These are phyloP conservation scores for Penicillium nucicola DNA, from an alignment of 495 filamentous ascomycete species.

Conservation along the genomic window DNA sequence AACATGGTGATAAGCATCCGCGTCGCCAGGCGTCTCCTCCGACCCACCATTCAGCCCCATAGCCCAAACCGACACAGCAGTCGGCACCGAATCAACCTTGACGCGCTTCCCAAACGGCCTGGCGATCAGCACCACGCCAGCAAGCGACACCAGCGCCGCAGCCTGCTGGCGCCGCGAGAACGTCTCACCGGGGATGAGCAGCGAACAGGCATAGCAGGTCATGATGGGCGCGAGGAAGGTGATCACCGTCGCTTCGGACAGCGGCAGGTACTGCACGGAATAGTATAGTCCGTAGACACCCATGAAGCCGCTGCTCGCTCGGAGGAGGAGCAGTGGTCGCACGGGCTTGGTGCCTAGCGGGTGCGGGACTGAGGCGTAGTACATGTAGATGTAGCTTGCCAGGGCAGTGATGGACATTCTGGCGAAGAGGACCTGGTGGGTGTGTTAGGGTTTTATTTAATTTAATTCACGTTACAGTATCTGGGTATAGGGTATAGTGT, in stretches of 20 bases:
- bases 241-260: conserved; percentile 89
- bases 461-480: too few relatives aligned
- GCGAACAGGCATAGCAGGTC: conserved; percentile 77
- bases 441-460: too few relatives aligned
- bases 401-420: conserved; percentile 77
- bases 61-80: not conserved
- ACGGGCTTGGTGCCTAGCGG: conserved; percentile 69
- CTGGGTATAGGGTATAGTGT: too few relatives aligned
- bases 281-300: conserved; percentile 81
- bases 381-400: conserved; percentile 72
- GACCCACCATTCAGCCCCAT: conserved; percentile 4
- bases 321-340: conserved; percentile 60
- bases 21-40: conserved; percentile 25
- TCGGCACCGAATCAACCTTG: not conserved
- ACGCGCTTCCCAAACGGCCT: conserved; percentile 51
- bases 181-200: conserved; percentile 68
- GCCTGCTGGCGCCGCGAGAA: conserved; percentile 78
- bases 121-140: conserved; percentile 83
- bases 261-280: conserved; percentile 80
- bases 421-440: conserved; percentile 66
- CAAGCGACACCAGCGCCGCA: conserved; percentile 70
- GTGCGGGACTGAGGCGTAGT: conserved; percentile 59
- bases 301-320: conserved; percentile 78
- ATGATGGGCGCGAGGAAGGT: conserved; percentile 85
- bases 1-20: conserved; percentile 60